Evolutionary conservation across 2,329 filamentous ascomycete species (phyloP).

Genomic region (Dryadomyces quercivorus): DNA sequence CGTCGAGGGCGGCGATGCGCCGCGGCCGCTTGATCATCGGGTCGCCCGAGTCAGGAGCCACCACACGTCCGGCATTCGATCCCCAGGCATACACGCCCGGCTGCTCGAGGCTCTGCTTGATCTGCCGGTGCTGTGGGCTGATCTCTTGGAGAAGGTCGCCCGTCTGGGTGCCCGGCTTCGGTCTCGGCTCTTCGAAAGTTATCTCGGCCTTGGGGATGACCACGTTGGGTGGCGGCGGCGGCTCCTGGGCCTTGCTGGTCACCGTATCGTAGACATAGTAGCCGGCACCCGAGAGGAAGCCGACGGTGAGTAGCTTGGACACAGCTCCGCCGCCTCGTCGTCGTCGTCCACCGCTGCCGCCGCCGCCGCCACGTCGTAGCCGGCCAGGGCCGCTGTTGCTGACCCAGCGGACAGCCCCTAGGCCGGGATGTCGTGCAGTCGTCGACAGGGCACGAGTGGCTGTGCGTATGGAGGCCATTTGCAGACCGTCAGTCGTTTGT

Average conservation of each 20-base stretch:
- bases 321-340: background rate
- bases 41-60: conserved; percentile 71
- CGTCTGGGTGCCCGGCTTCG: conserved; percentile 10
- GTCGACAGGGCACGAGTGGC: background rate
- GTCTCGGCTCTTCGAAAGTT: conserved; percentile 50
- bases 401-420: conserved; percentile 3
- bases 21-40: conserved; percentile 66
- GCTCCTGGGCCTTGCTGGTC: conserved; percentile 8
- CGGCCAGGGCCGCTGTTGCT: background rate
- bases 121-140: conserved; percentile 82
- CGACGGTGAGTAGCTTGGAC: conserved; percentile 8
- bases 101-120: conserved; percentile 67
- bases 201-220: conserved; percentile 33
- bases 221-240: conserved; percentile 1
- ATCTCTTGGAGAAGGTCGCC: conserved; percentile 21
- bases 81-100: conserved; percentile 94
- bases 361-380: background rate
- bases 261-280: conserved; percentile 17
- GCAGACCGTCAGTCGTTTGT: background rate
- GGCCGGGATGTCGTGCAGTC: background rate
- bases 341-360: background rate
- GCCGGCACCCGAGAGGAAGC: conserved; percentile 11
- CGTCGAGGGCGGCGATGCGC: conserved; percentile 72
- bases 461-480: conserved; percentile 8
- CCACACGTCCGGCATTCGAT: conserved; percentile 73